Conservation (phyloP, 441 rosid genomes). For the Gossypium trilobum region DNA sequence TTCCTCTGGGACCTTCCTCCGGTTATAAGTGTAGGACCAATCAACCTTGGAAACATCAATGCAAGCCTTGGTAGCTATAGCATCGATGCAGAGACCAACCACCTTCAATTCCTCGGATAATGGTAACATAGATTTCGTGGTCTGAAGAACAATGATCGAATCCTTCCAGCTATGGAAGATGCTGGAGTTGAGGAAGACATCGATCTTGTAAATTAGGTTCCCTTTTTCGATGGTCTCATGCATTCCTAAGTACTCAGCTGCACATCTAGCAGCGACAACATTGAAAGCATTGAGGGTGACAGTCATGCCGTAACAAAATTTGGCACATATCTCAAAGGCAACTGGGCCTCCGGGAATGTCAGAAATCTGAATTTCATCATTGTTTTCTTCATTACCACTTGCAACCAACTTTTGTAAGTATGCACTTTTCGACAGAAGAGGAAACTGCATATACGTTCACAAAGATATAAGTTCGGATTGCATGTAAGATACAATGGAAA, state of each 20-base stretch:
- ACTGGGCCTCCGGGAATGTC: constrained; percentile 67
- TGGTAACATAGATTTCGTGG: constrained; percentile 43
- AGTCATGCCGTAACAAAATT: constrained; percentile 70
- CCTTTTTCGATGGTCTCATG: constrained; percentile 65
- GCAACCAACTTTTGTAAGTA: constrained; percentile 52
- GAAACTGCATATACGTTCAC: constrained; percentile 43
- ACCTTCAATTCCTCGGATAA: constrained; percentile 56
- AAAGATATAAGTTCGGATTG: background rate
- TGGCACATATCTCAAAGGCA: constrained; percentile 73
- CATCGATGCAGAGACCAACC: constrained; percentile 48
- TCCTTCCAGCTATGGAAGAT: constrained; percentile 80
- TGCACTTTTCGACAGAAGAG: constrained; percentile 67
- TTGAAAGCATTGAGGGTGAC: constrained; percentile 71
- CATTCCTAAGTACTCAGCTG: constrained; percentile 75
- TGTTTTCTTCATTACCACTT: constrained; percentile 31
- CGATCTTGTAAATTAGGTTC: constrained; percentile 66
- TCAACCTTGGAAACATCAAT: constrained; percentile 54
- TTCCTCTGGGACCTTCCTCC: constrained; percentile 57
- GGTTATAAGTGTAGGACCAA: constrained; percentile 71
- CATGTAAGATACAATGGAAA: background rate
- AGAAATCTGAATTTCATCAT: constrained; percentile 46
- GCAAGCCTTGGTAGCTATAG: constrained; percentile 56
- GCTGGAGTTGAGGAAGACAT: constrained; percentile 64
- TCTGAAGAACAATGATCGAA: constrained; percentile 65
- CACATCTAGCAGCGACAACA: constrained; percentile 56